phyloP scores from a whole-genome alignment of 345 rosid species.

The Eutrema heterophyllum region DNA sequence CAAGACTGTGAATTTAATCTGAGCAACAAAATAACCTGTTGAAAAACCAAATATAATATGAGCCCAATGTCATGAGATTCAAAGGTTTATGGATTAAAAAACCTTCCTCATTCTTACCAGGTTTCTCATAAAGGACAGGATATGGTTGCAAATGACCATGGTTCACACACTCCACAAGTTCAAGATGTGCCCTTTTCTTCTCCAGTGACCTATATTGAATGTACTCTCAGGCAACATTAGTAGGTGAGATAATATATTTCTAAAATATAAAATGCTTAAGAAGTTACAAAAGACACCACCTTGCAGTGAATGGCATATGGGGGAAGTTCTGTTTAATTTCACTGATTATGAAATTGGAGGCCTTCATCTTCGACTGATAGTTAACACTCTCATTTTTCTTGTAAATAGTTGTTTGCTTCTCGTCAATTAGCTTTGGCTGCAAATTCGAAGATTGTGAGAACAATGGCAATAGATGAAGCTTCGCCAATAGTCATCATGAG shows the following conservation, averaged over 20 bases:
- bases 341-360: constrained; percentile 93
- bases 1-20: constrained; percentile 84
- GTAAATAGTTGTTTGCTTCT: constrained; percentile 89
- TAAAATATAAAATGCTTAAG: background rate
- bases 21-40: constrained; percentile 84
- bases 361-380: constrained; percentile 96
- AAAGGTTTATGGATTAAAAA: background rate
- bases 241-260: background rate
- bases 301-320: constrained; percentile 84
- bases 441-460: no score
- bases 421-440: no score
- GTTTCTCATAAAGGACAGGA: constrained; percentile 93
- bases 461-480: no score
- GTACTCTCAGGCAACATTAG: background rate
- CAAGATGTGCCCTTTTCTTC: constrained; percentile 94
- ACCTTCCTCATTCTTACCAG: constrained; percentile 45
- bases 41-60: background rate
- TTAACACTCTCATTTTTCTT: constrained; percentile 79
- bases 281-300: constrained; percentile 43
- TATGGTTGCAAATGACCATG: constrained; percentile 95
- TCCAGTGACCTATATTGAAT: constrained; percentile 62
- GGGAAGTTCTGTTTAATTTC: constrained; percentile 81
- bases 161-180: constrained; percentile 92
- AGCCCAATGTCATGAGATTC: background rate
- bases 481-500: no score